Percentiles rank a stretch among this genome's conserved stretches.
Conservation (phyloP, 1,284 basidiomycete genomes). For the Fistulina hepatica region DNA sequence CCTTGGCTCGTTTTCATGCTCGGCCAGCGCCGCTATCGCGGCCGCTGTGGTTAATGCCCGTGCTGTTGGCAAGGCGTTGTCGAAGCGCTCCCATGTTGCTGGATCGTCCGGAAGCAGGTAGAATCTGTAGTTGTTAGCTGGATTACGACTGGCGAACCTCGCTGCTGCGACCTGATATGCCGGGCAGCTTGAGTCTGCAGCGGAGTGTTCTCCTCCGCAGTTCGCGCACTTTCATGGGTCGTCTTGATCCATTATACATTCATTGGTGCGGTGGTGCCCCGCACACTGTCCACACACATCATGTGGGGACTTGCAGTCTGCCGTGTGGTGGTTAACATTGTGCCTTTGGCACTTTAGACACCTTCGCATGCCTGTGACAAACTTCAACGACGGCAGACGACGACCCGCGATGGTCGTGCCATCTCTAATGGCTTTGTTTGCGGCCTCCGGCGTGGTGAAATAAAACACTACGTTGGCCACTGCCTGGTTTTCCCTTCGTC, state of each 20-base stretch:
- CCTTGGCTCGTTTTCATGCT: background rate
- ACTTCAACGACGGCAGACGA: too few species aligned
- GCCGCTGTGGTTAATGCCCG: background rate
- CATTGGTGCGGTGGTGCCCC: conserved; percentile 7
- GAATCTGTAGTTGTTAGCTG: conserved; percentile 10
- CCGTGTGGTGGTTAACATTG: too few species aligned
- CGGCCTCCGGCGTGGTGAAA: too few species aligned
- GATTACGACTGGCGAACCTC: conserved; percentile 1
- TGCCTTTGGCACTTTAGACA: too few species aligned
- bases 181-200: conserved; percentile 10
- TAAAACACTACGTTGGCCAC: too few species aligned
- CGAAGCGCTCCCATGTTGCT: conserved; percentile 8
- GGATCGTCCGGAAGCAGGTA: conserved; percentile 7
- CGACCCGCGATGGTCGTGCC: too few species aligned
- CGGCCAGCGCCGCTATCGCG: background rate
- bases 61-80: background rate
- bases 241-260: conserved; percentile 2
- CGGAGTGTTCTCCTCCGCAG: conserved; percentile 10
- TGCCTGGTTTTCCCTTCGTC: too few species aligned
- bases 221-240: conserved; percentile 3
- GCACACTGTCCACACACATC: conserved; percentile 8
- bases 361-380: too few species aligned
- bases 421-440: too few species aligned
- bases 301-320: too few species aligned
- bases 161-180: background rate